phyloP scores from a whole-genome alignment of 208 protist genomes.

The Acanthamoeba lenticulata region DNA sequence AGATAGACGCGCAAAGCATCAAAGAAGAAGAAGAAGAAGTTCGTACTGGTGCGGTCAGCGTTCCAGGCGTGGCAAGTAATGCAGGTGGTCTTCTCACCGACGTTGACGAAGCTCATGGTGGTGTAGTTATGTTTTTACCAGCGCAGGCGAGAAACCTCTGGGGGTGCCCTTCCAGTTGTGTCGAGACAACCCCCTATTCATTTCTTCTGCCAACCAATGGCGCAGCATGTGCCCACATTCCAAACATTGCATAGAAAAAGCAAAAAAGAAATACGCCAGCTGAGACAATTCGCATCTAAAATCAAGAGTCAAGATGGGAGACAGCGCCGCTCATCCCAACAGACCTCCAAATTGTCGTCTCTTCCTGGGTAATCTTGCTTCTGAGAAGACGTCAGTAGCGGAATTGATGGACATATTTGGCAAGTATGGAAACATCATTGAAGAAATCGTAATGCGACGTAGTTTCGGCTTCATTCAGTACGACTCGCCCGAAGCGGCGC shows the following conservation, averaged over 20 bases:
- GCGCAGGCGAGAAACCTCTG: background rate
- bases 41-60: slow-evolving; percentile 82
- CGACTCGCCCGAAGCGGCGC: slow-evolving; percentile 51
- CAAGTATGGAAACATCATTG: slow-evolving; percentile 60
- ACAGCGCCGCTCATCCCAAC: background rate
- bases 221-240: no score
- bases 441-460: slow-evolving; percentile 59
- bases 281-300: background rate
- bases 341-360: slow-evolving; percentile 58
- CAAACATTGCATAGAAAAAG: background rate
- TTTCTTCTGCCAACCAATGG: background rate
- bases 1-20: background rate
- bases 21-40: background rate
- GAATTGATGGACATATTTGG: slow-evolving; percentile 54
- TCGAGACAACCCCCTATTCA: background rate
- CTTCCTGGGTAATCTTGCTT: slow-evolving; percentile 65
- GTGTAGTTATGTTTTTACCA: background rate
- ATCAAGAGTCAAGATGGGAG: background rate
- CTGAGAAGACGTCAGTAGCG: slow-evolving; percentile 48
- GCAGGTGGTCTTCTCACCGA: slow-evolving; percentile 22
- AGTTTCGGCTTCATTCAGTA: slow-evolving; percentile 70
- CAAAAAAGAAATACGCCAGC: background rate
- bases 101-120: slow-evolving; percentile 61
- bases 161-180: background rate
- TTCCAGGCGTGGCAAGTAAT: slow-evolving; percentile 91